Evolutionary conservation across 148 eudicot species (phyloP).

Genomic region (Silene latifolia): DNA sequence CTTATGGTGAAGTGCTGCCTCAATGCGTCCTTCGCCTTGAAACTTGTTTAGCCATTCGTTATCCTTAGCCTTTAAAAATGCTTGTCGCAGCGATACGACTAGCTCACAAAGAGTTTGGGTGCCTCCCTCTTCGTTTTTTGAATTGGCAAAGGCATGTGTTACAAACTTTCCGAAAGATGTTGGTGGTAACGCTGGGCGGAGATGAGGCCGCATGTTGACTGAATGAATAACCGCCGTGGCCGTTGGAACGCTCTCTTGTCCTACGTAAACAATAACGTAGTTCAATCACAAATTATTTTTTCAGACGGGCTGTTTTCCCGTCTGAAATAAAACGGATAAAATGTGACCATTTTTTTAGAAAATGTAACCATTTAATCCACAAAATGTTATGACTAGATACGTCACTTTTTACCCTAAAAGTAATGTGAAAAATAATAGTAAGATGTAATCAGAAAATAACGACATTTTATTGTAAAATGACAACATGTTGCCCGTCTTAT

Average conservation of each 20-base stretch:
- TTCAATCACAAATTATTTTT: too few species aligned
- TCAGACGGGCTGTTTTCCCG: too few species aligned
- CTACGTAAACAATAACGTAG: too few species aligned
- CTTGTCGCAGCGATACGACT: neutral
- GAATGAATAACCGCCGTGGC: neutral
- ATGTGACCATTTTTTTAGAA: too few species aligned
- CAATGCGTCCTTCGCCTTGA: neutral
- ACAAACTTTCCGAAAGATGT: neutral
- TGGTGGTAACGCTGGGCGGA: neutral
- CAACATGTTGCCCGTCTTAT: too few species aligned
- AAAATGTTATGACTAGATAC: too few species aligned
- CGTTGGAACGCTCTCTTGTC: neutral
- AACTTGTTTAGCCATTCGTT: neutral
- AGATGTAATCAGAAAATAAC: too few species aligned
- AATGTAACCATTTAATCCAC: too few species aligned
- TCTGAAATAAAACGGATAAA: too few species aligned
- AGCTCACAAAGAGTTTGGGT: neutral
- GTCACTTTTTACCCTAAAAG: too few species aligned
- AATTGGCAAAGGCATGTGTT: neutral
- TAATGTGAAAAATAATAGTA: too few species aligned
- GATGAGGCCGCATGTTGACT: neutral
- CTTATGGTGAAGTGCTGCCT: neutral
- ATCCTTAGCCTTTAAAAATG: neutral
- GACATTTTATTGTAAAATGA: too few species aligned
- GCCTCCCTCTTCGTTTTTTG: neutral